Evolutionary conservation across 2,329 filamentous ascomycete genomes (phyloP).

Genomic region (Zymoseptoria pseudotritici): DNA sequence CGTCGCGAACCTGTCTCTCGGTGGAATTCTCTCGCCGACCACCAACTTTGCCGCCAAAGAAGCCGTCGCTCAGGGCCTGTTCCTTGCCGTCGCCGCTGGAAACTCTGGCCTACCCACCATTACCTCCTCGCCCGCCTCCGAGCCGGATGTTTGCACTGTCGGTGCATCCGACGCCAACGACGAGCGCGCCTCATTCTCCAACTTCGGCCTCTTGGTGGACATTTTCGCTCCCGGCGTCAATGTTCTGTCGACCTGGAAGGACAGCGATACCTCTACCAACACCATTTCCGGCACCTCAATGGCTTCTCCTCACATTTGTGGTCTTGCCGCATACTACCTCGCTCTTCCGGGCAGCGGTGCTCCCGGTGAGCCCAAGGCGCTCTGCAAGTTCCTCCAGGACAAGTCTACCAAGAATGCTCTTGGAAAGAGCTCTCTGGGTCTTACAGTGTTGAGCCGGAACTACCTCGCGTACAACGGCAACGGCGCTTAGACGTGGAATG

Average conservation of each 20-base stretch:
- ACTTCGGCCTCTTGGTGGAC: slow-evolving; percentile 34
- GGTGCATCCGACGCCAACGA: slow-evolving; percentile 30
- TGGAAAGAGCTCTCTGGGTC: slow-evolving; percentile 22
- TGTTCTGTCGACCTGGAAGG: slow-evolving; percentile 43
- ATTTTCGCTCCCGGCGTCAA: slow-evolving; percentile 41
- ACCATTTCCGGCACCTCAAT: slow-evolving; percentile 54
- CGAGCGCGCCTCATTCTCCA: slow-evolving; percentile 32
- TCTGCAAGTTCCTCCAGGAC: slow-evolving; percentile 42
- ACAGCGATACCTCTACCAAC: slow-evolving; percentile 37
- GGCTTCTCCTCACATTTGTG: slow-evolving; percentile 61
- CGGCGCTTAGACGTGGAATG: slow-evolving; percentile 6
- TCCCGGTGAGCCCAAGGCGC: slow-evolving; percentile 28
- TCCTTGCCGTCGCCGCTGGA: slow-evolving; percentile 34
- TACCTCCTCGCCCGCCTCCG: slow-evolving; percentile 29
- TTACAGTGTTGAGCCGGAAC: slow-evolving; percentile 39
- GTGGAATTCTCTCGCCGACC: slow-evolving; percentile 31
- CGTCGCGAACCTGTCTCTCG: slow-evolving; percentile 34
- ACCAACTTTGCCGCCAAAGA: slow-evolving; percentile 33
- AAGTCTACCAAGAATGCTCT: slow-evolving; percentile 35
- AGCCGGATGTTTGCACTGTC: slow-evolving; percentile 29
- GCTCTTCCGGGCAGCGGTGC: slow-evolving; percentile 38
- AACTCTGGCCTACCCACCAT: slow-evolving; percentile 29
- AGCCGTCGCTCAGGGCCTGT: slow-evolving; percentile 33
- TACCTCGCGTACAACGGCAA: slow-evolving; percentile 50
- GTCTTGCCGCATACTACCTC: slow-evolving; percentile 62